A percentile compares a stretch with the other conserved stretches of the same genome.
Conservation (phyloP, 2,329 filamentous ascomycete species). For the Pseudopithomyces maydicus region DNA sequence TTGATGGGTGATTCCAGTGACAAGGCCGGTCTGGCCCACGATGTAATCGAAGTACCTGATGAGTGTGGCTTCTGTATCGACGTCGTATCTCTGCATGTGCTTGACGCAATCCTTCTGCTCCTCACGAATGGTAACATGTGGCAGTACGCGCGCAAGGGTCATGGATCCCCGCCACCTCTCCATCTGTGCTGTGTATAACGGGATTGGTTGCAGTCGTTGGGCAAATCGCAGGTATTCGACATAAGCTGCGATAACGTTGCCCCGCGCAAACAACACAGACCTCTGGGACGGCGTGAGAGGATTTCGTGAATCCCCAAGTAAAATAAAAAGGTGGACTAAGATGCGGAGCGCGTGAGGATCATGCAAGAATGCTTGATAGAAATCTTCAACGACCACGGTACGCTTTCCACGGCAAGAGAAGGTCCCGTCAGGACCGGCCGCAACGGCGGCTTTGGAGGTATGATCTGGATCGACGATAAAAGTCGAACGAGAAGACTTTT, state of each 20-base stretch:
- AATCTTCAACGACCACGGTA: slow-evolving; percentile 26
- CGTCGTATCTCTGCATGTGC: slow-evolving; percentile 74
- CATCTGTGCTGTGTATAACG: slow-evolving; percentile 85
- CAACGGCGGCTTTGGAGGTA: neutral
- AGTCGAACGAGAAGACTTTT: slow-evolving; percentile 31
- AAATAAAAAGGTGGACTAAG: slow-evolving; percentile 62
- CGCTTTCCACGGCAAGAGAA: slow-evolving; percentile 25
- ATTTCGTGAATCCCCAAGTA: slow-evolving; percentile 58
- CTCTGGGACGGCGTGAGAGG: slow-evolving; percentile 16
- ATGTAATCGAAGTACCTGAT: slow-evolving; percentile 64
- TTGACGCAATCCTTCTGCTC: slow-evolving; percentile 72
- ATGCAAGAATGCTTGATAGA: slow-evolving; percentile 40
- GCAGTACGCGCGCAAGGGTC: slow-evolving; percentile 76
- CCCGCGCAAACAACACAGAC: slow-evolving; percentile 56
- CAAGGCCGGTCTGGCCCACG: slow-evolving; percentile 29
- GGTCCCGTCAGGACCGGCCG: slow-evolving; percentile 1
- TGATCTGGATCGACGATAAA: slow-evolving; percentile 38
- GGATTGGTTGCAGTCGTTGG: slow-evolving; percentile 77
- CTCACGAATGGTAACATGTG: slow-evolving; percentile 69
- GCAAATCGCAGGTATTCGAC: slow-evolving; percentile 77
- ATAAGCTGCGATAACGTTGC: slow-evolving; percentile 81
- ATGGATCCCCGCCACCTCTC: slow-evolving; percentile 67
- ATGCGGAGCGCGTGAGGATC: slow-evolving; percentile 53
- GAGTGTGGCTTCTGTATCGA: slow-evolving; percentile 77
- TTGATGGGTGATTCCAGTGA: slow-evolving; percentile 27